phyloP scores from a whole-genome alignment of 257 asterid genomes.

The Solanum lycopersicoides region DNA sequence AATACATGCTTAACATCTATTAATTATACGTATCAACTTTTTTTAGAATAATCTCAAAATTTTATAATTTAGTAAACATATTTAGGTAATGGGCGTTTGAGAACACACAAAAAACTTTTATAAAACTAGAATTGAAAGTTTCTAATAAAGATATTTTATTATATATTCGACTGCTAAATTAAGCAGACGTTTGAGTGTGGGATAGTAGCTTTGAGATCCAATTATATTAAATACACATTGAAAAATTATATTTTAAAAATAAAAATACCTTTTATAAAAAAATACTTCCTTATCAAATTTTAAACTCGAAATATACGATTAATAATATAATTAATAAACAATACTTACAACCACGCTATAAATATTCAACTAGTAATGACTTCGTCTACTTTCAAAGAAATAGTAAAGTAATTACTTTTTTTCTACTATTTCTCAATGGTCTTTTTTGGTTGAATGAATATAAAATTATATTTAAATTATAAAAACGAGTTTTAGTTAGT shows the following conservation, averaged over 20 bases:
- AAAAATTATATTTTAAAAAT: neutral
- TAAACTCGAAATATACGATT: neutral
- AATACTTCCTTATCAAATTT: too few species aligned
- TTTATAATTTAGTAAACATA: too few species aligned
- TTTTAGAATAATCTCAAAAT: neutral
- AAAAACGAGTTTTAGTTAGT: neutral
- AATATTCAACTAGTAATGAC: neutral
- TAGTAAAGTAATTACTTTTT: neutral
- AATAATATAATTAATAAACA: neutral
- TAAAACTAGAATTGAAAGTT: neutral
- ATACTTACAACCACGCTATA: neutral
- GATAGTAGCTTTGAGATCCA: neutral
- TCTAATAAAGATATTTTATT: neutral
- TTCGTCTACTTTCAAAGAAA: neutral
- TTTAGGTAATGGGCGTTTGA: too few species aligned
- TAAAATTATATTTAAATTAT: neutral
- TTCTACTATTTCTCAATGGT: neutral
- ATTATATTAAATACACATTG: neutral
- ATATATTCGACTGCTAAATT: neutral
- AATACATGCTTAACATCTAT: neutral
- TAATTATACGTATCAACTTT: neutral
- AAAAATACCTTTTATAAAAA: neutral
- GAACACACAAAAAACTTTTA: neutral
- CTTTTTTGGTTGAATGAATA: neutral
- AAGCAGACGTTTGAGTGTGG: neutral